These are phyloP conservation scores for Colletotrichum neosansevieriae DNA, from an alignment of 2,329 filamentous ascomycete species.

Conservation along the genomic window DNA sequence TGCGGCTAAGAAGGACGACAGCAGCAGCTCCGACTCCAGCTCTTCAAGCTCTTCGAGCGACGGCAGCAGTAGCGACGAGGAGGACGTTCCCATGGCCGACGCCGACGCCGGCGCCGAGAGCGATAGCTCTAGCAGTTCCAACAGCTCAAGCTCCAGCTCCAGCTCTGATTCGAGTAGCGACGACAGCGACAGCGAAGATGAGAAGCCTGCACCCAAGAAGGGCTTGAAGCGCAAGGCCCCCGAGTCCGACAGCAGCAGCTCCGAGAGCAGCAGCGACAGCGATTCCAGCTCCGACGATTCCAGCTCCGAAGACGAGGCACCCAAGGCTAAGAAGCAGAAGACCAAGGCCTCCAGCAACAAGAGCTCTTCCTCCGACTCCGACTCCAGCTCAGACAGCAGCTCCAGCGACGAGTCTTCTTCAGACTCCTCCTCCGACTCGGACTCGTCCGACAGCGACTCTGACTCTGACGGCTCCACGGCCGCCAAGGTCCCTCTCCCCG, in stretches of 20 bases:
- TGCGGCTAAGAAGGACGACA: conserved; percentile 42
- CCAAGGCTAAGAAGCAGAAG: conserved; percentile 65
- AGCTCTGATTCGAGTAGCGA: conserved; percentile 46
- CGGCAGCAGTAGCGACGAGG: conserved; percentile 49
- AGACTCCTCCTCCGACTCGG: conserved; percentile 50
- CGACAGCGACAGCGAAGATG: conserved; percentile 42
- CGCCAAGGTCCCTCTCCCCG: conserved; percentile 21
- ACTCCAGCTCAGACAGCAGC: conserved; percentile 49
- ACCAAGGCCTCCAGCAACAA: conserved; percentile 50
- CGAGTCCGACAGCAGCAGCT: conserved; percentile 41
- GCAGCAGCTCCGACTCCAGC: conserved; percentile 51
- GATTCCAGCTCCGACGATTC: conserved; percentile 53
- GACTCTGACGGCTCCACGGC: conserved; percentile 29
- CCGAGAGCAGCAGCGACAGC: conserved; percentile 48
- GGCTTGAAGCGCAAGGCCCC: conserved; percentile 57
- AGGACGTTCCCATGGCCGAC: conserved; percentile 63
- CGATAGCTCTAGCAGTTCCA: conserved; percentile 51
- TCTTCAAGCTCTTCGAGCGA: conserved; percentile 39
- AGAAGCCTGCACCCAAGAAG: conserved; percentile 42
- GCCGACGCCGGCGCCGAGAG: conserved; percentile 52
- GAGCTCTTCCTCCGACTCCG: conserved; percentile 49
- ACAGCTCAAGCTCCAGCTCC: conserved; percentile 50
- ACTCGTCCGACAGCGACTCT: conserved; percentile 48
- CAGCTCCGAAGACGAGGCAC: conserved; percentile 60
- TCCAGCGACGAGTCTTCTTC: conserved; percentile 44